A percentile compares a stretch with the other conserved stretches of the same genome.
These are phyloP conservation scores for Clavariopsis aquatica DNA, from an alignment of 495 filamentous ascomycete species.

Conservation along the genomic window DNA sequence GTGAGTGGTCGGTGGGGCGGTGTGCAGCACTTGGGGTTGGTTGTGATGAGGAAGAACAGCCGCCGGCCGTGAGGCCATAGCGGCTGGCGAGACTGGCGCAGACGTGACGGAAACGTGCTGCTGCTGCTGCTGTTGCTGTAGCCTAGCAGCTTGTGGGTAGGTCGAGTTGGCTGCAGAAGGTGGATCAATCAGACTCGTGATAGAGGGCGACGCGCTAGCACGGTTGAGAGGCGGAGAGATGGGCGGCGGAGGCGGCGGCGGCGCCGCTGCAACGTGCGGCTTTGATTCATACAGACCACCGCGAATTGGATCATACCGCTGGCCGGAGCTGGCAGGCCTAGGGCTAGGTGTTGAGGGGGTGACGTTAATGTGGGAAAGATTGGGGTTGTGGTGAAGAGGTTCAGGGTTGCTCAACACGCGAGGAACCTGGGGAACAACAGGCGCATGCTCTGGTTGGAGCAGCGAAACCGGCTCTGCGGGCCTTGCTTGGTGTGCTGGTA, in stretches of 20 bases:
- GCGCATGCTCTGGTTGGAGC: slow-evolving; percentile 34
- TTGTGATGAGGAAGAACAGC: slow-evolving; percentile 25
- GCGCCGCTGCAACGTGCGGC: slow-evolving; percentile 54
- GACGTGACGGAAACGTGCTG: slow-evolving; percentile 38
- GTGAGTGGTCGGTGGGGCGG: slow-evolving; percentile 9
- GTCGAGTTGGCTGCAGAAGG: slow-evolving; percentile 49
- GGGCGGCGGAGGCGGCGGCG: slow-evolving; percentile 52
- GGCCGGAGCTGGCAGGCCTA: slow-evolving; percentile 63
- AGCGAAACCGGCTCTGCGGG: slow-evolving; percentile 28
- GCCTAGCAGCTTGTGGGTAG: slow-evolving; percentile 31
- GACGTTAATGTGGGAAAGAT: slow-evolving; percentile 37
- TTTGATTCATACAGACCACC: slow-evolving; percentile 65
- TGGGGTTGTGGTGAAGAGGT: slow-evolving; percentile 42
- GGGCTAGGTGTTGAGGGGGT: slow-evolving; percentile 48
- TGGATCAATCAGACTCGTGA: slow-evolving; percentile 85
- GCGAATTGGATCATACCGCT: slow-evolving; percentile 85
- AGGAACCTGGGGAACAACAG: slow-evolving; percentile 29
- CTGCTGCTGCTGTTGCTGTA: too few species aligned
- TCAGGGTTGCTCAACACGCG: slow-evolving; percentile 38
- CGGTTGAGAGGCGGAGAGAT: slow-evolving; percentile 60
- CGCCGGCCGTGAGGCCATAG: slow-evolving; percentile 16
- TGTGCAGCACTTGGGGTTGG: slow-evolving; percentile 6
- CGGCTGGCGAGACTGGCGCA: slow-evolving; percentile 39
- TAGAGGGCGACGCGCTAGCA: slow-evolving; percentile 84
- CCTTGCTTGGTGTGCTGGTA: slow-evolving; percentile 23